Evolutionary conservation across 108 stramenopile species (phyloP).

Genomic region (Schizochytrium sp.): DNA sequence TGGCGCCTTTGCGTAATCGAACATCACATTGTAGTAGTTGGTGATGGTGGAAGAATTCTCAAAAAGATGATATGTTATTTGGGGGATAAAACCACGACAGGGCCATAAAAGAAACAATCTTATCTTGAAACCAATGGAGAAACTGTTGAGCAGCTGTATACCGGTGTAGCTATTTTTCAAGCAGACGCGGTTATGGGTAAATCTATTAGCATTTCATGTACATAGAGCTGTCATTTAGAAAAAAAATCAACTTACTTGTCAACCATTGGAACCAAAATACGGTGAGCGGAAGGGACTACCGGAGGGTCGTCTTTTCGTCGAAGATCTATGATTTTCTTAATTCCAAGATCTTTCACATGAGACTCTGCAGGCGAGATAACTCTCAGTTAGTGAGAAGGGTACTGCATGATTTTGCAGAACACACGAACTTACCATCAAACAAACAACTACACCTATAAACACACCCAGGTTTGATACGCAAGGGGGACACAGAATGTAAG

Average conservation of each 20-base stretch:
- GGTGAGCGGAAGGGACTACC: neutral
- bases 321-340: neutral
- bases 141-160: neutral
- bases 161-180: neutral
- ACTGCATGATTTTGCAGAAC: neutral
- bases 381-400: neutral
- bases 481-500: neutral
- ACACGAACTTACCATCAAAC: slow-evolving; percentile 36
- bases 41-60: neutral
- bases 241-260: neutral
- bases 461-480: neutral
- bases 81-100: neutral
- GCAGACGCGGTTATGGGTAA: no score
- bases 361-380: neutral
- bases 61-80: neutral
- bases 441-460: slow-evolving; percentile 4
- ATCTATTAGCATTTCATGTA: no score
- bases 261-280: neutral
- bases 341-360: neutral
- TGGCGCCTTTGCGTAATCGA: slow-evolving; percentile 11
- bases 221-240: no score
- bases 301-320: slow-evolving; percentile 18
- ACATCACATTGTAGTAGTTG: neutral
- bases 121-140: neutral
- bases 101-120: neutral